Base-by-base conservation (phyloP, 2,329 filamentous ascomycete species). In the Mycosphaerelloides madeirae region DNA sequence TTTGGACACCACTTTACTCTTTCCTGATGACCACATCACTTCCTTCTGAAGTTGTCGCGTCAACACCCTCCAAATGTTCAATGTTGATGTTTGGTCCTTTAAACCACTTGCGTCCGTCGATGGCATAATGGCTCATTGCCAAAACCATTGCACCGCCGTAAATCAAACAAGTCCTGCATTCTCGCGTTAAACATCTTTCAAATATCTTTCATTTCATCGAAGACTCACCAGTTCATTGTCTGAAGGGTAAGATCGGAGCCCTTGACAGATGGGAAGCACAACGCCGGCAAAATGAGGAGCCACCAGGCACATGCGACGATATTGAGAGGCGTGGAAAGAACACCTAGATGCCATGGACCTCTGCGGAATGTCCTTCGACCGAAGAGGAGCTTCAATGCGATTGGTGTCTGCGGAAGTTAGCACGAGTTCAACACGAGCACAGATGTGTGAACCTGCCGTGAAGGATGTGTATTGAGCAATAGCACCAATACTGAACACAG, bases 71-170 rank as follows among this genome's bases (percentile, higher is more conserved):
- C 31, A 48, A 15, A 36, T 54, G 52, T 37, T 52, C 51, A 16
- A 64, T 56, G 42, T 64, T 65, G 48, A 64, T 57, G 39, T 53
- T 59, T 0, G 62, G 62, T 31, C 62, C 62, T 41, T 59, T 61
- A 58, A 64, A 65, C 61, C 60, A 65, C 38, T 61, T 61, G n/a
- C 60, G 43, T 13, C 53, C 61, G 38, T 50, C 50, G 20, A 62
- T 49, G 7, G 50, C 58, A 32, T 62, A 63, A 43, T 57, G 60
- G 8, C 51, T 34, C 49, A 63, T 50, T 8, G 58, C 59, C 13
- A 62, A 41, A 9, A 53, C 35, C 61, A 65, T 64, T 3, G 56
- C 47, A 14, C 58, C 61, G 6, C 60, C 62, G 31, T 61, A 65
- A n/a, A 64, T 57, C 19, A 62, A 41, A 43, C 50, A 55, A 11